Conservation (phyloP, 331 rosid genomes). For the Quercus tomentella region DNA sequence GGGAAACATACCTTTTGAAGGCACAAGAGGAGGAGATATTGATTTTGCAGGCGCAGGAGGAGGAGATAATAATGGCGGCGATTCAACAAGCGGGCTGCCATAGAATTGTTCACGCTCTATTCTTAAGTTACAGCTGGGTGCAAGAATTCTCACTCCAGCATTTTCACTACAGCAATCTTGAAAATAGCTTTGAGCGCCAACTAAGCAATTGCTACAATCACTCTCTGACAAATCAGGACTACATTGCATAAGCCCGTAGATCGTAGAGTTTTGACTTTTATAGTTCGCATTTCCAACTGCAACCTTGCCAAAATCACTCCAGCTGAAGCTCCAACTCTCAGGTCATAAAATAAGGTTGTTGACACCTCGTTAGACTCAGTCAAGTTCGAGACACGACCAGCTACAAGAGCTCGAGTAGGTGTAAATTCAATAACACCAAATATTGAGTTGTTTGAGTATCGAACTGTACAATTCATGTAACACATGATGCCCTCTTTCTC, state of each 20-base stretch:
- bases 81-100: not conserved
- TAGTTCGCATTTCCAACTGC: not conserved
- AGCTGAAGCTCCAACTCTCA: not conserved
- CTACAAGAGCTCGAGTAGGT: fast-evolving
- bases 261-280: not conserved
- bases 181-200: not conserved
- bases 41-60: not conserved
- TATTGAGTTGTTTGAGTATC: conserved; percentile 30
- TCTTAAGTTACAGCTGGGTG: conserved; percentile 33
- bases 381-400: not conserved
- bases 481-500: conserved; percentile 41
- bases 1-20: not conserved
- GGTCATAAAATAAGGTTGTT: too few relatives aligned
- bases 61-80: not conserved
- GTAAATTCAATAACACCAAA: not conserved
- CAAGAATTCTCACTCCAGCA: conserved; percentile 10
- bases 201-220: conserved; percentile 25
- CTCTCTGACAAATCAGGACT: conserved; percentile 28
- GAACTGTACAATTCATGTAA: conserved; percentile 38
- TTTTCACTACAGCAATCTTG: not conserved
- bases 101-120: conserved; percentile 5
- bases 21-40: not conserved
- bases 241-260: conserved; percentile 41
- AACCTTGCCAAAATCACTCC: conserved; percentile 24
- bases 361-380: not conserved